Evolutionary conservation across 495 filamentous ascomycete genomes (phyloP).

Genomic region (Neurospora pannonica): DNA sequence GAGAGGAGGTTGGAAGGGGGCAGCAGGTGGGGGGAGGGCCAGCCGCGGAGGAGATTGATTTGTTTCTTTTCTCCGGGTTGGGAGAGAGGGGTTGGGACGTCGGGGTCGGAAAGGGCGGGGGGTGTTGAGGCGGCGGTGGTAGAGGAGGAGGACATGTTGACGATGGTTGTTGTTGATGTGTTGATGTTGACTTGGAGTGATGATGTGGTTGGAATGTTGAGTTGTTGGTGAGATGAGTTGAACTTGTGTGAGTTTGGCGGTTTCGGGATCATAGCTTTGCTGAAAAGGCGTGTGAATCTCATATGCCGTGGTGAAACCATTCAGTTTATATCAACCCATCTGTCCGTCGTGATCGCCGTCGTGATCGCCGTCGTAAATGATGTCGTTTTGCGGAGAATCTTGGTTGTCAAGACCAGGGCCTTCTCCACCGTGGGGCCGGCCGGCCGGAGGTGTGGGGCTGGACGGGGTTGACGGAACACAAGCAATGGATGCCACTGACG

Average conservation of each 20-base stretch:
- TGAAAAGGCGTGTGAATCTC: not conserved
- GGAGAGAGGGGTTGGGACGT: not conserved
- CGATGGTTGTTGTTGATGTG: not conserved
- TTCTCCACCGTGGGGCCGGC: not conserved
- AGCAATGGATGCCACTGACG: not conserved
- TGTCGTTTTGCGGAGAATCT: not conserved
- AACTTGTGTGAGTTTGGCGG: not conserved
- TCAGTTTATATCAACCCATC: not conserved
- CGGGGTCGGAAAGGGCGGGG: not conserved
- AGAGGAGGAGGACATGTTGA: not conserved
- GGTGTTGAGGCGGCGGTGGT: not conserved
- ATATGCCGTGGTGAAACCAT: not conserved
- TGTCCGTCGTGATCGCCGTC: not conserved
- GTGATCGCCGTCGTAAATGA: not conserved
- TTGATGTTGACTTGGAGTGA: not conserved
- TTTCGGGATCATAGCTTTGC: not conserved
- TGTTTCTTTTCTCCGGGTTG: slow-evolving; percentile 13
- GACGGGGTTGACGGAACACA: not conserved
- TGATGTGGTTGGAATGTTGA: not conserved
- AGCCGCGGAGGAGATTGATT: slow-evolving; percentile 63
- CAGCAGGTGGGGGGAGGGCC: slow-evolving; percentile 64
- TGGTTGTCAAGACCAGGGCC: not conserved
- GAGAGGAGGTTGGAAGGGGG: slow-evolving; percentile 47
- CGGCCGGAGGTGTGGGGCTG: not conserved
- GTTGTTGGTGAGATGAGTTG: not conserved